Conservation (phyloP, 371 early-diverging fungal species). For the Dichotomocladium elegans region DNA sequence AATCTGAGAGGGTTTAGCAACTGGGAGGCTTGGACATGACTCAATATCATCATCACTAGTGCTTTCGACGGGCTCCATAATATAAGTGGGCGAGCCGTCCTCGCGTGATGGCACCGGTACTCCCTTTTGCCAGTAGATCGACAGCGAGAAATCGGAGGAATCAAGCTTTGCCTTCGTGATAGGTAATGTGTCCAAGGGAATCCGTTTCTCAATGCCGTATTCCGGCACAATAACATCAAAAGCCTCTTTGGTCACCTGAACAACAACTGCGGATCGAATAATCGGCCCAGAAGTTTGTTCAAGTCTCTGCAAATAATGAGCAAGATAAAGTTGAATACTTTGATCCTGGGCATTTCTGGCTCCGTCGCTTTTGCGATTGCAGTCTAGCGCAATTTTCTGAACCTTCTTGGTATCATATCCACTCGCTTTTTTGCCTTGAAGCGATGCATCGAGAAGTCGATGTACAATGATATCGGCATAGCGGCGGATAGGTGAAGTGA, state of each 20-base stretch:
- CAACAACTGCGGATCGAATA: constrained; percentile 47
- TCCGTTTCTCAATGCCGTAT: constrained; percentile 73
- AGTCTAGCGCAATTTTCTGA: constrained; percentile 61
- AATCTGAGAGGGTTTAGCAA: background rate
- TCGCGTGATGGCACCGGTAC: constrained; percentile 11
- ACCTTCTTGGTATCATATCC: constrained; percentile 45
- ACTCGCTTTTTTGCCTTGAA: constrained; percentile 21
- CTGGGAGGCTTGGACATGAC: background rate
- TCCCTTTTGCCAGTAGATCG: constrained; percentile 46
- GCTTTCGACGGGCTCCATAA: constrained; percentile 11
- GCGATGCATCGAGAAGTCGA: constrained; percentile 67
- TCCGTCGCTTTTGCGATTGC: constrained; percentile 79
- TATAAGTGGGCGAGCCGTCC: constrained; percentile 10
- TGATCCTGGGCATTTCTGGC: constrained; percentile 85
- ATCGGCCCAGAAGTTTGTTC: constrained; percentile 32
- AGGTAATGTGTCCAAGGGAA: constrained; percentile 54
- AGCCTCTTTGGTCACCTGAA: constrained; percentile 44
- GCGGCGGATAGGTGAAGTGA: constrained; percentile 98
- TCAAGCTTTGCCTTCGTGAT: constrained; percentile 50
- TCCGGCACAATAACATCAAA: constrained; percentile 74
- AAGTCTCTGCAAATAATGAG: constrained; percentile 53
- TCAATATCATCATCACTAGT: constrained; percentile 2
- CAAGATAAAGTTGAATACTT: constrained; percentile 70
- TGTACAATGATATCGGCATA: constrained; percentile 99
- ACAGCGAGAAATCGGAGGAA: constrained; percentile 21